Conservation (phyloP, 1,284 basidiomycete genomes). For the Papiliotrema flavescens region DNA sequence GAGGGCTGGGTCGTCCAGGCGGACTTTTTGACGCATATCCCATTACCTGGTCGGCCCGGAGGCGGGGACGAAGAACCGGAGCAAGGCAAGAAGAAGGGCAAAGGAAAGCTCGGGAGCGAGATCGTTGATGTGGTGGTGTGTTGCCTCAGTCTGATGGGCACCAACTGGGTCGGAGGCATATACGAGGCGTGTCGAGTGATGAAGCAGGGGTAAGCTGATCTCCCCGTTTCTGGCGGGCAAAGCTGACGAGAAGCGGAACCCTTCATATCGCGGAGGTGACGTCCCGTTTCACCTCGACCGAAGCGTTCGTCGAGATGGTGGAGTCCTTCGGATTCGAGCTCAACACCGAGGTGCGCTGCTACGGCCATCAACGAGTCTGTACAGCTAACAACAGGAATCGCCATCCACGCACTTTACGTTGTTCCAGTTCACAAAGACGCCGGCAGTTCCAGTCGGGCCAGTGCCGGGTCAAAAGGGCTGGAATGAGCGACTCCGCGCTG, state of each 20-base stretch:
- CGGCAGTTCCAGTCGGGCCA: conserved; percentile 49
- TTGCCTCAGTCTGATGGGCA: conserved; percentile 93
- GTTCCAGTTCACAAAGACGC: conserved; percentile 74
- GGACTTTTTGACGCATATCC: conserved; percentile 69
- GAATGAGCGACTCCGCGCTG: conserved; percentile 59
- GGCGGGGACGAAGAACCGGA: not conserved
- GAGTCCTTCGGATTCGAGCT: conserved; percentile 75
- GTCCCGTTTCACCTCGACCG: conserved; percentile 71
- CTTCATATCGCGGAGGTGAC: conserved; percentile 95
- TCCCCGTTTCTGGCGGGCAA: not conserved
- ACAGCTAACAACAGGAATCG: conserved; percentile 45
- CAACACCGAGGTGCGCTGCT: conserved; percentile 61
- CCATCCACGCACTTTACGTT: conserved; percentile 83
- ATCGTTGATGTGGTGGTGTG: conserved; percentile 89
- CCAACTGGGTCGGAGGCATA: conserved; percentile 89
- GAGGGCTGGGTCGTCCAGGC: conserved; percentile 74
- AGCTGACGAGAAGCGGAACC: conserved; percentile 60
- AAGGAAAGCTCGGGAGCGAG: conserved; percentile 44
- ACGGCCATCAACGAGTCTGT: conserved; percentile 3
- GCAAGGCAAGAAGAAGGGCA: conserved; percentile 51
- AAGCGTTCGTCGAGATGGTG: conserved; percentile 72
- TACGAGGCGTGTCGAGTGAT: conserved; percentile 86
- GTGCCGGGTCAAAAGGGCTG: conserved; percentile 58
- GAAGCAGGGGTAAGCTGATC: conserved; percentile 63
- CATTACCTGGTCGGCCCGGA: conserved; percentile 72